phyloP scores from a whole-genome alignment of 2,329 filamentous ascomycete genomes.

The Colletotrichum truncatum region DNA sequence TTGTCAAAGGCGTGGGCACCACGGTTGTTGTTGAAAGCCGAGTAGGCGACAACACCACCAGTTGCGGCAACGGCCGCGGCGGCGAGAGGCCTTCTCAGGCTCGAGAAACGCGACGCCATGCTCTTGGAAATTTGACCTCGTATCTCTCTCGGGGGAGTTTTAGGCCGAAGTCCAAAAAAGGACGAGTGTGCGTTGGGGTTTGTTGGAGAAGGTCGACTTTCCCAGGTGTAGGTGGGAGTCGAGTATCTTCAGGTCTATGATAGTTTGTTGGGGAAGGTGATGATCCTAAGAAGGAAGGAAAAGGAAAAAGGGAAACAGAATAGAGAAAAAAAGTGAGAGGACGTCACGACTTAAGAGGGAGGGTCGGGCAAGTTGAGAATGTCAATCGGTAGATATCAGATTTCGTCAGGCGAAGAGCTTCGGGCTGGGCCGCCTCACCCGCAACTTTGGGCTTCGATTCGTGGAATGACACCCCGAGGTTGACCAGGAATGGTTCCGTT shows the following conservation, averaged over 20 bases:
- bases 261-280: background rate
- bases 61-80: slow-evolving; percentile 36
- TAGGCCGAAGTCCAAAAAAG: slow-evolving; percentile 7
- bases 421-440: slow-evolving; percentile 26
- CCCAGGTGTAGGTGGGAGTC: background rate
- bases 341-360: slow-evolving; percentile 18
- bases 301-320: background rate
- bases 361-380: slow-evolving; percentile 10
- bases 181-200: background rate
- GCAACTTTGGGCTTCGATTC: slow-evolving; percentile 22
- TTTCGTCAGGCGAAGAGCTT: background rate
- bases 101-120: slow-evolving; percentile 47
- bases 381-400: slow-evolving; percentile 18
- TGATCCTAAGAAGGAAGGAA: background rate
- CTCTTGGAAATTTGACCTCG: background rate
- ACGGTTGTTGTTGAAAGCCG: slow-evolving; percentile 36
- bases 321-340: slow-evolving; percentile 3
- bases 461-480: slow-evolving; percentile 27
- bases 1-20: slow-evolving; percentile 41
- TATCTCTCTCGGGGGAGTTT: background rate
- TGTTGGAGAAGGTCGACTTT: background rate
- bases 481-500: slow-evolving; percentile 15
- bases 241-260: background rate
- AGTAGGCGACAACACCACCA: slow-evolving; percentile 42
- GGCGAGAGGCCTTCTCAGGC: slow-evolving; percentile 45